A percentile compares a stretch with the other conserved stretches of the same genome.
phyloP scores from a whole-genome alignment of 2,329 filamentous ascomycete species.

The Hymenoscyphus repandus region DNA sequence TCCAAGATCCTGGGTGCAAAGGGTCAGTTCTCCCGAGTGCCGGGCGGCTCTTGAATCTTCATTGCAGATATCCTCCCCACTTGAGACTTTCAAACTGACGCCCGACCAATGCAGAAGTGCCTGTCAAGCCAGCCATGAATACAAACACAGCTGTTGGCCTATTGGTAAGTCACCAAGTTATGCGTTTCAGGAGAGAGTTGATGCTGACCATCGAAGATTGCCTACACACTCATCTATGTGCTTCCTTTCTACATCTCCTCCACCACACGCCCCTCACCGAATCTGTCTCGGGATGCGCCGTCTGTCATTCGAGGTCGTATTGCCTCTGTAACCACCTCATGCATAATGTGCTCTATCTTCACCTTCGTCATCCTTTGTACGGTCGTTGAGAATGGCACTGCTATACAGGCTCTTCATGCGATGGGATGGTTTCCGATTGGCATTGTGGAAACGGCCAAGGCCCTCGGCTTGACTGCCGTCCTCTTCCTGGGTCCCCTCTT shows the following conservation, averaged over 20 bases:
- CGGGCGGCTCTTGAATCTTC: background rate
- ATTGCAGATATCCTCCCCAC: background rate
- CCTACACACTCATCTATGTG: constrained; percentile 87
- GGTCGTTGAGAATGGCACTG: constrained; percentile 41
- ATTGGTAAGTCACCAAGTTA: constrained; percentile 17
- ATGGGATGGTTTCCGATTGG: constrained; percentile 80
- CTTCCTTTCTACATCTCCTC: constrained; percentile 82
- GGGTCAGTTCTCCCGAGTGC: constrained; percentile 15
- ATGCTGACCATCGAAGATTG: constrained; percentile 43
- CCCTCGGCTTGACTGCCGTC: constrained; percentile 66
- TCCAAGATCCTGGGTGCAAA: constrained; percentile 22
- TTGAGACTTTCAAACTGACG: background rate
- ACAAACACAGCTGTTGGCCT: constrained; percentile 22
- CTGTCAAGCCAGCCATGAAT: constrained; percentile 23
- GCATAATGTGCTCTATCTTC: constrained; percentile 58
- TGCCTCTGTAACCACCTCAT: constrained; percentile 72
- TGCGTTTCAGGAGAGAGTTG: background rate
- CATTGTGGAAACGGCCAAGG: constrained; percentile 55
- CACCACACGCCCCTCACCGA: constrained; percentile 72
- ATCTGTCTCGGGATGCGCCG: constrained; percentile 78
- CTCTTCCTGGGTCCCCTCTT: constrained; percentile 84
- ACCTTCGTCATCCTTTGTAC: constrained; percentile 63
- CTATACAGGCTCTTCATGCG: constrained; percentile 55
- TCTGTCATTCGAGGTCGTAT: constrained; percentile 85
- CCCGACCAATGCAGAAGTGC: constrained; percentile 14